A percentile compares a stretch with the other conserved stretches of the same genome.
Conservation (phyloP, 441 rosid genomes). For the Croton laevigatus region DNA sequence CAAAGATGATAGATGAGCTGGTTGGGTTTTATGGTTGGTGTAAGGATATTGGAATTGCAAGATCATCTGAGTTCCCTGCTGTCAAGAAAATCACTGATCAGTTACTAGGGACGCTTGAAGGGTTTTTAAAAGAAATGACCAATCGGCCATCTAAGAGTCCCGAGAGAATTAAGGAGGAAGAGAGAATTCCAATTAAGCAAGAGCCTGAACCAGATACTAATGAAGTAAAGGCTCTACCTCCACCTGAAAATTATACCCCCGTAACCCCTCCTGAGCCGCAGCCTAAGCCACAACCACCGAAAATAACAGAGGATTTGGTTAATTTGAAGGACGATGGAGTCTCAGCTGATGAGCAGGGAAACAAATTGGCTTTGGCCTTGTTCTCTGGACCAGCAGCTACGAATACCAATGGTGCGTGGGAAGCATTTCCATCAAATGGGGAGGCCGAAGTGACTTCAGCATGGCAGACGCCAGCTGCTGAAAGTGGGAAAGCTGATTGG, state of each 20-base stretch:
- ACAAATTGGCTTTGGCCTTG: slow-evolving; percentile 78
- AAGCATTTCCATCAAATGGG: slow-evolving; percentile 76
- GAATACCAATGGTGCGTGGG: slow-evolving; percentile 74
- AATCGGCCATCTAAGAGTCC: slow-evolving; percentile 41
- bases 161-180: slow-evolving; percentile 40
- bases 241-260: slow-evolving; percentile 69
- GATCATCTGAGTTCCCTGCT: slow-evolving; percentile 67
- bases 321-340: slow-evolving; percentile 71
- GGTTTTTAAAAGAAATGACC: slow-evolving; percentile 58
- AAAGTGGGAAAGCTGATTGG: slow-evolving; percentile 86
- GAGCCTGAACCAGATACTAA: slow-evolving; percentile 54
- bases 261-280: slow-evolving; percentile 55
- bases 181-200: slow-evolving; percentile 30
- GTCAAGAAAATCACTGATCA: slow-evolving; percentile 59
- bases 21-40: slow-evolving; percentile 48
- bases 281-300: slow-evolving; percentile 52
- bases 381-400: slow-evolving; percentile 59
- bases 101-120: slow-evolving; percentile 55
- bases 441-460: slow-evolving; percentile 80
- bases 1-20: slow-evolving; percentile 64
- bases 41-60: slow-evolving; percentile 53
- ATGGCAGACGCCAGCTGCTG: slow-evolving; percentile 97
- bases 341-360: slow-evolving; percentile 84
- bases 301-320: slow-evolving; percentile 62
- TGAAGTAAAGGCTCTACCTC: slow-evolving; percentile 82